Evolutionary conservation across 371 early-diverging fungal species (phyloP).

Genomic region (Actinomucor elegans): DNA sequence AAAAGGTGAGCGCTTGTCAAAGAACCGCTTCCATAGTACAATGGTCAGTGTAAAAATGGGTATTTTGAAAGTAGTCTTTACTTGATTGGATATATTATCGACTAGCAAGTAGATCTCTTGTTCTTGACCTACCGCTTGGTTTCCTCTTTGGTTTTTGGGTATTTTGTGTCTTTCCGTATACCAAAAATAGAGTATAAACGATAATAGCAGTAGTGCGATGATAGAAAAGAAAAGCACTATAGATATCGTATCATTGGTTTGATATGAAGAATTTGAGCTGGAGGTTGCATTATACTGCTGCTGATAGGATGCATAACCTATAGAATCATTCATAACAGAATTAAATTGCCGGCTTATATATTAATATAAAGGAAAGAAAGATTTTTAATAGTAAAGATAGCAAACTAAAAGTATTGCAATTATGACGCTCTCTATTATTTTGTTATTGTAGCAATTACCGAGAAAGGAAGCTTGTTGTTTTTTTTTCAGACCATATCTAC

Average conservation of each 20-base stretch:
- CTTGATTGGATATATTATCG: conserved; percentile 42
- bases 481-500: no score
- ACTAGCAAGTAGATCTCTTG: conserved; percentile 49
- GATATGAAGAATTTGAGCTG: conserved; percentile 12
- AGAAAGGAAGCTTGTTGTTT: conserved; percentile 8
- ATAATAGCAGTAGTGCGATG: conserved; percentile 31
- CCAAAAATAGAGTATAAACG: conserved; percentile 51
- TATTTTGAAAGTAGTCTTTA: conserved; percentile 36
- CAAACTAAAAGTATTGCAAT: background rate
- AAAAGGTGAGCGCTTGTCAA: background rate
- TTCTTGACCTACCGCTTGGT: conserved; percentile 42
- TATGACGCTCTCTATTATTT: no score
- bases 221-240: conserved; percentile 47
- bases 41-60: conserved; percentile 33
- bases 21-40: conserved; percentile 24
- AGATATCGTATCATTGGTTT: conserved; percentile 36
- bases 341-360: conserved; percentile 8
- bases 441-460: no score
- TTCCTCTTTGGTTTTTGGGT: conserved; percentile 39
- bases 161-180: conserved; percentile 49
- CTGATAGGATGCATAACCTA: conserved; percentile 50
- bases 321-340: conserved; percentile 15
- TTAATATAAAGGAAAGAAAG: background rate
- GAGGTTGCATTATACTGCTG: conserved; percentile 32
- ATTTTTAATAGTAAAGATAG: background rate